Evolutionary conservation across 345 rosid genomes (phyloP), one percentile per base, ranked within the genome.

Genomic region (Mercurialis annua): DNA sequence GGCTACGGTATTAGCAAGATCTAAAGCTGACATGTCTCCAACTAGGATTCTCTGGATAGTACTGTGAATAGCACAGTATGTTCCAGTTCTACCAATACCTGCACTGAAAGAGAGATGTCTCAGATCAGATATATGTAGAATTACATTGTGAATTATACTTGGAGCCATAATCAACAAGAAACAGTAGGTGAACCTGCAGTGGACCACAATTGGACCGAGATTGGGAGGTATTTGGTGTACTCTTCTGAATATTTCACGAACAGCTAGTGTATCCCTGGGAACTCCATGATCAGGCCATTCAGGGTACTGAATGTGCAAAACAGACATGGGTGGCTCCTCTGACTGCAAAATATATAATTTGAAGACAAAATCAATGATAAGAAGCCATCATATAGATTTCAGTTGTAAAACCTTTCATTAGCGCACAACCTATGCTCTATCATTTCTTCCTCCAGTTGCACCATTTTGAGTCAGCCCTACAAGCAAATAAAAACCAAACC

Each of bases 201-300:
- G 99, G 67, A 94, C 97, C 51, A 83, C 86, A 71, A 91, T 80
- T 44, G 96, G 96, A 24, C 93, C 98, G 34, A 85, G 77, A 73
- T 69, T 81, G n/a, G 89, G 84, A 44, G 86, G 86, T 52, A 86
- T 68, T 44, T 73, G 81, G 68, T 84, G 70, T 49, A 80, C 47
- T 78, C 90, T 81, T 81, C 77, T 86, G 14, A 89, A 81, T 62
- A 94, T 94, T 76, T 91, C 92, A 68, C 96, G 92, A 60, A 87
- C 96, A 50, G 87, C 87, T 29, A 72, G 5, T 2, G 96, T 87
- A 69, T 87, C 88, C 34, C 18, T 68, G 33, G 99, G 97, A 81
- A 91, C 98, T 78, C 99, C 99, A 72, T 91, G 95, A 73, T 94
- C 99, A 73, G 98, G 99, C 99, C 99, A 91, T 34, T 94, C 97